Conservation (phyloP, 257 asterid species). For the Datura wrightii region DNA sequence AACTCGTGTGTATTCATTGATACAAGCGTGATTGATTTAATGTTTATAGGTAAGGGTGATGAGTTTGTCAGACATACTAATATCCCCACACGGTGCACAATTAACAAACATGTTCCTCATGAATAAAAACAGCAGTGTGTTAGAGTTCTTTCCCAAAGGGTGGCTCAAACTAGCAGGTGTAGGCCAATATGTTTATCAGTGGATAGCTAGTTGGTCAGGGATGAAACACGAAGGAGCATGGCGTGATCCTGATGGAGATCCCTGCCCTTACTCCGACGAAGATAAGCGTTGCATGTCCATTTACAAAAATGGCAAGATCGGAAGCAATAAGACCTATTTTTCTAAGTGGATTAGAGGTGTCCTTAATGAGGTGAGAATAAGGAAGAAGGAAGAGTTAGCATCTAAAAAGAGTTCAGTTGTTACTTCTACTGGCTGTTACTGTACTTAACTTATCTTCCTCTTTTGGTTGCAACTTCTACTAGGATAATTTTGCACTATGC, state of each 20-base stretch:
- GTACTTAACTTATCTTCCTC: conserved; percentile 9
- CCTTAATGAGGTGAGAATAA: conserved; percentile 43
- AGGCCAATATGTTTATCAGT: conserved; percentile 70
- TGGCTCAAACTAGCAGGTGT: conserved; percentile 75
- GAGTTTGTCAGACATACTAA: conserved; percentile 65
- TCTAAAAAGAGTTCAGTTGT: conserved; percentile 31
- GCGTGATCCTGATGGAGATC: conserved; percentile 64
- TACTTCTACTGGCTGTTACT: conserved; percentile 44
- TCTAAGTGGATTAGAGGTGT: conserved; percentile 61
- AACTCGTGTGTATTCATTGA: no score
- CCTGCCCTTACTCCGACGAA: conserved; percentile 56
- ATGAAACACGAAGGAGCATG: conserved; percentile 79
- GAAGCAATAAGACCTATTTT: conserved; percentile 58
- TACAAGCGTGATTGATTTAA: neutral
- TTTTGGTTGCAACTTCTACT: neutral
- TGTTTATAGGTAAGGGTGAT: conserved; percentile 60
- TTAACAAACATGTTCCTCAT: conserved; percentile 71
- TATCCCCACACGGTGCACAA: conserved; percentile 87
- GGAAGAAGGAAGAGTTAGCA: conserved; percentile 39
- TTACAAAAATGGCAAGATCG: conserved; percentile 62
- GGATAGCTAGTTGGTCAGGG: conserved; percentile 81
- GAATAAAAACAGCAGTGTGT: conserved; percentile 73
- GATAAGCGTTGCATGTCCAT: conserved; percentile 70
- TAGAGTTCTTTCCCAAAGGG: conserved; percentile 78
- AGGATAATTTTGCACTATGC: neutral